Conservation (phyloP, 257 asterid genomes). For the Thymus quinquecostatus region DNA sequence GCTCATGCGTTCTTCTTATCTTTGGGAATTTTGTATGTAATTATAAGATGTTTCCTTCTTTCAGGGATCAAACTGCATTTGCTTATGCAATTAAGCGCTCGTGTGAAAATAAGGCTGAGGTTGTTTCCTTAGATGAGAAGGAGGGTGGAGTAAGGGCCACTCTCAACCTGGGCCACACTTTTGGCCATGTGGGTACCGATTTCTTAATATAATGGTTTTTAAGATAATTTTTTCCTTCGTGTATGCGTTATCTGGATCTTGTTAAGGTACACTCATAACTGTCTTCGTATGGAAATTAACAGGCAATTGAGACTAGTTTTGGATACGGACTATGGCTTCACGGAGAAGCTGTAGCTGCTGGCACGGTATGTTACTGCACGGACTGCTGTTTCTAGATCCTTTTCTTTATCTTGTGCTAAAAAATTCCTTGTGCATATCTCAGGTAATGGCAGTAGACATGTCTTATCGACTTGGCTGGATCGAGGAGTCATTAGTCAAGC, state of each 20-base stretch:
- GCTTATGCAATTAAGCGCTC: slow-evolving; percentile 97
- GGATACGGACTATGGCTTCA: slow-evolving; percentile 99
- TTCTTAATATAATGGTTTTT: slow-evolving; percentile 24
- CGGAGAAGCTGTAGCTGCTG: slow-evolving; percentile 99
- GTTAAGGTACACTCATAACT: slow-evolving; percentile 8
- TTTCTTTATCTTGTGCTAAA: slow-evolving; percentile 8
- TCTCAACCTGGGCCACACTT: slow-evolving; percentile 96
- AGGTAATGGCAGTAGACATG: slow-evolving; percentile 99
- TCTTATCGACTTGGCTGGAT: slow-evolving; percentile 95
- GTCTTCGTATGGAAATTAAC: slow-evolving; percentile 36
- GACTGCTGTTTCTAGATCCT: slow-evolving; percentile 11
- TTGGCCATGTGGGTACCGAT: slow-evolving; percentile 81
- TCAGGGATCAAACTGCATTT: slow-evolving; percentile 82
- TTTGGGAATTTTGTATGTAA: slow-evolving; percentile 26
- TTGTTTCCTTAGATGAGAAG: slow-evolving; percentile 94
- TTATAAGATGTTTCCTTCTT: slow-evolving; percentile 26
- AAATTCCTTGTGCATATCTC: slow-evolving; percentile 27
- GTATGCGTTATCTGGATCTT: slow-evolving; percentile 2
- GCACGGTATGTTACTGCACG: slow-evolving; percentile 58
- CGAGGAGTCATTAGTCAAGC: slow-evolving; percentile 75
- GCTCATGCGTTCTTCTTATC: background rate
- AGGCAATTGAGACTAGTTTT: slow-evolving; percentile 93
- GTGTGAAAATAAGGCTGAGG: slow-evolving; percentile 97
- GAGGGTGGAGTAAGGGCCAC: slow-evolving; percentile 97
- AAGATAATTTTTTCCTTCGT: background rate